phyloP scores from a whole-genome alignment of 1,284 basidiomycete genomes.

The Mycena citricolor region DNA sequence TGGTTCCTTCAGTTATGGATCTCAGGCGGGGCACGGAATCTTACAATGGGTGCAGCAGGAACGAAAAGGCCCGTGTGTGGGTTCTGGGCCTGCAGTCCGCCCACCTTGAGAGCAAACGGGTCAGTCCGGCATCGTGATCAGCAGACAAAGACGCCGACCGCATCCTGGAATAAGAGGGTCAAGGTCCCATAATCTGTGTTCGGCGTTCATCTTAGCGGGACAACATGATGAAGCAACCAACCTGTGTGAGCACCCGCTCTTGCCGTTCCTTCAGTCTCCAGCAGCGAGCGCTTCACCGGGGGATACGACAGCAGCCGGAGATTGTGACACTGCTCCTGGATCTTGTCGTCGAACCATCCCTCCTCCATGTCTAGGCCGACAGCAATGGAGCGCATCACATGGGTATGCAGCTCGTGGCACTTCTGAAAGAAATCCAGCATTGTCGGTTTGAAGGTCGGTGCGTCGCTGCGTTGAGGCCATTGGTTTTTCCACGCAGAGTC shows the following conservation, averaged over 20 bases:
- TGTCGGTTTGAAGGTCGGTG: constrained; percentile 64
- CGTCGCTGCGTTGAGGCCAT: constrained; percentile 70
- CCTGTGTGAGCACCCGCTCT: constrained; percentile 80
- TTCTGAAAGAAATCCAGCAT: constrained; percentile 78
- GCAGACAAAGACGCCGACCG: constrained; percentile 36
- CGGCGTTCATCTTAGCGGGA: neutral
- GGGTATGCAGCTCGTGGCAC: constrained; percentile 72
- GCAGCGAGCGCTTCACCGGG: constrained; percentile 57
- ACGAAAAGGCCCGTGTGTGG: constrained; percentile 71
- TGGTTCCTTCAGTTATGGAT: constrained; percentile 17
- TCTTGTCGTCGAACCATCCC: constrained; percentile 70
- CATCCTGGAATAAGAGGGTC: constrained; percentile 84
- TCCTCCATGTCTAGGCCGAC: constrained; percentile 74
- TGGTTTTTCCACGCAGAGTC: constrained; percentile 73
- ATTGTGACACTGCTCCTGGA: constrained; percentile 76
- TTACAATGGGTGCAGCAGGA: constrained; percentile 73
- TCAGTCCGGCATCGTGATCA: neutral
- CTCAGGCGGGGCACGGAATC: constrained; percentile 27
- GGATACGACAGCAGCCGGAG: constrained; percentile 76
- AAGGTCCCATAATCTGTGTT: constrained; percentile 75
- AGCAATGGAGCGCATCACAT: constrained; percentile 81
- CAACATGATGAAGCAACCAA: constrained; percentile 24
- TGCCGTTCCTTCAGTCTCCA: constrained; percentile 67
- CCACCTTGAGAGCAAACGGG: constrained; percentile 58
- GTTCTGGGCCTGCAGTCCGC: constrained; percentile 82